phyloP scores from a whole-genome alignment of 345 rosid genomes.

The Psidium friedrichsthalianum region DNA sequence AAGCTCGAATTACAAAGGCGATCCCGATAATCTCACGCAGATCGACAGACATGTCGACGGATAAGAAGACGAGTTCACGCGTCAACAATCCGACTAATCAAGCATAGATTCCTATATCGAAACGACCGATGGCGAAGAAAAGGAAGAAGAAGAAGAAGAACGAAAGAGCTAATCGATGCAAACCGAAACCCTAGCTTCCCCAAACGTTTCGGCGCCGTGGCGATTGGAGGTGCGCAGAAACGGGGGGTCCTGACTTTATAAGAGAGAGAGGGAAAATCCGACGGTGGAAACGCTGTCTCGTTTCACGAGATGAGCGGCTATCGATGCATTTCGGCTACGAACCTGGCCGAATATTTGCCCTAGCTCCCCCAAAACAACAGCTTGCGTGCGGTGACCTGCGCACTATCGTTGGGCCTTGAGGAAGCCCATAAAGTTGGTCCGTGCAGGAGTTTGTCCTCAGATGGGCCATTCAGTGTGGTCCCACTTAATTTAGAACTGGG shows the following conservation, averaged over 20 bases:
- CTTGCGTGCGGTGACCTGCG: not conserved
- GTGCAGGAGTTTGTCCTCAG: not conserved
- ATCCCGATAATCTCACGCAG: not conserved
- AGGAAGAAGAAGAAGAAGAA: not conserved
- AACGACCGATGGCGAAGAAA: not conserved
- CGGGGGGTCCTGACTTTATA: not conserved
- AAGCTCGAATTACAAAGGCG: slow-evolving; percentile 17
- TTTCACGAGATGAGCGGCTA: not conserved
- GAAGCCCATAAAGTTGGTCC: not conserved
- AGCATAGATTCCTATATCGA: not conserved
- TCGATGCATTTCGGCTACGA: not conserved
- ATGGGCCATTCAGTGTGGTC: not conserved
- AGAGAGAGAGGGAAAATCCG: not conserved
- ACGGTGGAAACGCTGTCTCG: not conserved
- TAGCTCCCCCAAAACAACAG: not conserved
- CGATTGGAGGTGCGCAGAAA: no score
- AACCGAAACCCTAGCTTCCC: not conserved
- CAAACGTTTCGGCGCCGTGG: not conserved
- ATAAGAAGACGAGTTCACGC: not conserved
- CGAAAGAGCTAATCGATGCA: not conserved
- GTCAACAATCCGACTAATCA: not conserved
- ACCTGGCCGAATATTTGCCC: not conserved
- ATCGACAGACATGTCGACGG: not conserved
- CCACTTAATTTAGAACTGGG: not conserved
- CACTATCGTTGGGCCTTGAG: not conserved